A percentile compares a stretch with the other conserved stretches of the same genome.
These are phyloP conservation scores for Micractinium sp. DNA, from an alignment of 139 green algal species.

Conservation along the genomic window DNA sequence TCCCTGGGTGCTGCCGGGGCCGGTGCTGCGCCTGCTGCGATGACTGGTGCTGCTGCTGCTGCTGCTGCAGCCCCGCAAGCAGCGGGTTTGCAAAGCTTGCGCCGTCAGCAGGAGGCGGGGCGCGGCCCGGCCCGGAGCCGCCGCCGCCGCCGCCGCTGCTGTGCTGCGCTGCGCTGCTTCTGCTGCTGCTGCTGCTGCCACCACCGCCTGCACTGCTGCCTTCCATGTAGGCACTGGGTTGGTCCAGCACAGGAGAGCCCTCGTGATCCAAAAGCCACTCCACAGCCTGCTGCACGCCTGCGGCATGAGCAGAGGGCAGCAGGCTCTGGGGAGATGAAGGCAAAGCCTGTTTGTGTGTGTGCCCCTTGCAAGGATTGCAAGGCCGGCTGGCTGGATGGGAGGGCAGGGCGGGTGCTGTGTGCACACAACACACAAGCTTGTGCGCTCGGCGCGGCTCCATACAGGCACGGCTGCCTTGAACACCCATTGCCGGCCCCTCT, in stretches of 20 bases:
- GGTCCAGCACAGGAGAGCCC: background rate
- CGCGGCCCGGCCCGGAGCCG: too few relatives aligned
- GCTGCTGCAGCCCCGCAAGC: background rate
- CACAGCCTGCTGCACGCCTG: conserved; percentile 44
- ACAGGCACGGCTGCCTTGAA: too few relatives aligned
- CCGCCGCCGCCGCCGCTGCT: too few relatives aligned
- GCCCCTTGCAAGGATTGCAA: too few relatives aligned
- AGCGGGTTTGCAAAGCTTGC: background rate
- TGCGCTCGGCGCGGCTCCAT: too few relatives aligned
- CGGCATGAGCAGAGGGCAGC: background rate
- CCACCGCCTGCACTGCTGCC: background rate
- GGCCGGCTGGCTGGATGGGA: too few relatives aligned
- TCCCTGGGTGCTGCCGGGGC: background rate
- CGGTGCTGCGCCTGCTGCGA: background rate
- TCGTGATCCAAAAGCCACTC: conserved; percentile 51
- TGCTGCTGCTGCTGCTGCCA: background rate
- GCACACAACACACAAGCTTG: too few relatives aligned
- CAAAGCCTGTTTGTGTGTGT: too few relatives aligned
- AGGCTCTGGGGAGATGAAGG: too few relatives aligned
- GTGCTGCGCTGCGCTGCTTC: background rate
- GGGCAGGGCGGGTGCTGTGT: too few relatives aligned
- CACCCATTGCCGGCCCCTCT: too few relatives aligned
- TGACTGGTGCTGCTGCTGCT: background rate
- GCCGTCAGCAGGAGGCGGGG: background rate
- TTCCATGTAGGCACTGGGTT: background rate